phyloP scores from a whole-genome alignment of 2,329 filamentous ascomycete species.

The Fusarium sp. region DNA sequence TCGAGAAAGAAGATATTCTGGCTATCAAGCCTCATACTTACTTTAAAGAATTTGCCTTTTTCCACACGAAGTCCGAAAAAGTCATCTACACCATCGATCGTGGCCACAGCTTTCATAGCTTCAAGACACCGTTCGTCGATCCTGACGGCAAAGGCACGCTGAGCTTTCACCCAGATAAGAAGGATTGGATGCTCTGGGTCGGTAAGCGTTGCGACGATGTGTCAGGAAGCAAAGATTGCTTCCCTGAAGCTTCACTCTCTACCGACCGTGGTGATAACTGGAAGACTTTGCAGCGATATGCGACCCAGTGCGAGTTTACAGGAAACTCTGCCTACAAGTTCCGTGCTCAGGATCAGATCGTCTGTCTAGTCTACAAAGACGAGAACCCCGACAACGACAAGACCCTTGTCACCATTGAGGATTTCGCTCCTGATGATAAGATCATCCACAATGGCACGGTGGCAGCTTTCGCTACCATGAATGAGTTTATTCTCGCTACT shows the following conservation, averaged over 20 bases:
- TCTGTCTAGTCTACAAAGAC: constrained; percentile 69
- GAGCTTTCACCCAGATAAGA: constrained; percentile 85
- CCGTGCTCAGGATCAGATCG: constrained; percentile 67
- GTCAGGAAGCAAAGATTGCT: constrained; percentile 69
- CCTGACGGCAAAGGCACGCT: constrained; percentile 58
- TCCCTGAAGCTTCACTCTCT: constrained; percentile 80
- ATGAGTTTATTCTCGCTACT: constrained; percentile 94
- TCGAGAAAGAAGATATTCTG: constrained; percentile 77
- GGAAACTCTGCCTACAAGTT: constrained; percentile 70
- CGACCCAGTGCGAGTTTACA: constrained; percentile 88
- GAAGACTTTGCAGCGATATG: constrained; percentile 79
- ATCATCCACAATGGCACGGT: constrained; percentile 68
- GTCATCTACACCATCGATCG: constrained; percentile 87
- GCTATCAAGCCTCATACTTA: constrained; percentile 82
- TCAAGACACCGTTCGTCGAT: constrained; percentile 73
- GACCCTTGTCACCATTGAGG: constrained; percentile 80
- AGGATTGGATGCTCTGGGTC: constrained; percentile 93
- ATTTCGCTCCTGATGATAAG: constrained; percentile 79
- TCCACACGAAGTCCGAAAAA: constrained; percentile 75
- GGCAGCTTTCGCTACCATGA: constrained; percentile 91
- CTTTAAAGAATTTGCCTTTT: constrained; percentile 87
- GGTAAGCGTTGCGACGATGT: constrained; percentile 76
- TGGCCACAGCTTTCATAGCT: constrained; percentile 78
- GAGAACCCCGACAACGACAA: constrained; percentile 72
- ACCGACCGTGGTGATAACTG: constrained; percentile 85